Base-by-base conservation (phyloP, 169 alveolate genomes). In the Plasmodium ovale region DNA sequence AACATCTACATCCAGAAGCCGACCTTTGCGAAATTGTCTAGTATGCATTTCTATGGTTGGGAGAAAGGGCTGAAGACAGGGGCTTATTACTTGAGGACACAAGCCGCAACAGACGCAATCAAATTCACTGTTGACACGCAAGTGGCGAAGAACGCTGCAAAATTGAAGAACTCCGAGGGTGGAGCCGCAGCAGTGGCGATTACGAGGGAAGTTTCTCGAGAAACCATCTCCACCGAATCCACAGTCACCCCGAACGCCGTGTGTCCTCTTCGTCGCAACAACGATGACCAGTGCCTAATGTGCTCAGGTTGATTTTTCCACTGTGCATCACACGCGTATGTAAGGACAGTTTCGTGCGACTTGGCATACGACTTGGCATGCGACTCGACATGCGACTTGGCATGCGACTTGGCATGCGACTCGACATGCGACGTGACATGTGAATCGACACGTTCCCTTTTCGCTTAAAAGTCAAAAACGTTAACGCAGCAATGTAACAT, bases 11-110 rank as follows among this genome's bases (percentile, higher is more conserved):
- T 98, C 95, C 97, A 94, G 58, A 98, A 98, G 74, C 99, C 99
- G 23, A 96, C 97, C 16, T 97, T 94, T 91, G 98, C 99, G 64
- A 97, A 97, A 92, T 95, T 98, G 72, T 95, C 99, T 47, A 96
- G 99, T 29, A 98, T 98, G 99, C 99, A 98, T 92, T 98, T 98
- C 92, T 98, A 98, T 90, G 99, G 99, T 39, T 98, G 99, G 99
- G 96, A 96, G 77, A 94, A 95, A 53, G 99, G 99, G 2, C 95
- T 98, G 33, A 98, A 98, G 92, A 98, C 99, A 9, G 99, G 99
- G 29, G 95, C 96, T 92, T 98, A 98, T 91, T 98, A 98, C 92
- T 87, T 98, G 62, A 95, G 99, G 74, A 96, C 99, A 3, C 98
- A 97, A 93, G 99, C 99, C 33, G 99, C 99, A 0, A 97, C 99